Evolutionary conservation across 257 asterid species (phyloP), one percentile per base, ranked within the genome.

Genomic region (Scutellaria galericulata): DNA sequence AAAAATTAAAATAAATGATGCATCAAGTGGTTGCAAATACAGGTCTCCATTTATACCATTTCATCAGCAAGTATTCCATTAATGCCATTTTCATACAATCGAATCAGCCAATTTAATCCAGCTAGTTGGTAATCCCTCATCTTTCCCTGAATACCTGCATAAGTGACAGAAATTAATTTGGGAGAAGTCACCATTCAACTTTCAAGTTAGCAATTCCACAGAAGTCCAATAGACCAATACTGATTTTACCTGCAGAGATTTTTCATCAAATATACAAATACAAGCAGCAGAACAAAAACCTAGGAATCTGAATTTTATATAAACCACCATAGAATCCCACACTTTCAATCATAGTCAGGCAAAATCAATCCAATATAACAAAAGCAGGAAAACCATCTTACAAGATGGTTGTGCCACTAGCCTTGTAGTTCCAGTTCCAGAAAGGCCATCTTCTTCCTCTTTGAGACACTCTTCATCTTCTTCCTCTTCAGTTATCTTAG

Each of bases 61-160:
- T 95, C 99, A 84, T 95, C 99, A 31, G 99, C 98, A 77, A 95
- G 98, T 56, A 95, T 95, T 47, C 99, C 99, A 81, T 95, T 95
- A 45, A 95, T 95, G 74, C 99, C 99, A 84, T 95, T 95, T 83
- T 95, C 99, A 79, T 95, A 95, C 75, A 95, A 83, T 57, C 99
- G 80, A 79, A 95, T 95, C 70, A 95, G 78, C 99, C 99, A 95
- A 77, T 95, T 95, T 76, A 95, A 79, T 60, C 99, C 98, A 86
- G 99, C 99, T 76, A 95, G 92, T 73, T 95, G 99, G 84, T 95
- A 95, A 80, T 95, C 99, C 80, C 99, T 87, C 99, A 95, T 95
- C 94, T 95, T 95, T 56, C 99, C 99, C 68, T 95, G 97, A 76
- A 95, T 95, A 77, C 99, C 99, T 95, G 86, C 41, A 53, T n/a